Percentiles rank a stretch among this genome's conserved stretches.
These are phyloP conservation scores for Pythium aquatile DNA, from an alignment of 352 stramenopile genomes.

Conservation along the genomic window DNA sequence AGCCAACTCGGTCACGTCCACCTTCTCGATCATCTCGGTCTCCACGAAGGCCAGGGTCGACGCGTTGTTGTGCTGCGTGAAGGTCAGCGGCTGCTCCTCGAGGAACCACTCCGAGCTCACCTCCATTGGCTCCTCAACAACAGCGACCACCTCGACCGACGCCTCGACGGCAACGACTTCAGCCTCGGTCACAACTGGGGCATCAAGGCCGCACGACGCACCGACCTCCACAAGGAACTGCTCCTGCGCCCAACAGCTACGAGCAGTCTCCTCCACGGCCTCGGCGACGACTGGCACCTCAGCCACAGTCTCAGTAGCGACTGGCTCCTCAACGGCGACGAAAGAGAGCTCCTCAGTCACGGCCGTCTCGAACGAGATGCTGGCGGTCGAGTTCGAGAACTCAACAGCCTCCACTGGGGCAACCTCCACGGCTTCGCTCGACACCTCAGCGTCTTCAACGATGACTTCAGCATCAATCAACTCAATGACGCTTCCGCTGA, in stretches of 20 bases:
- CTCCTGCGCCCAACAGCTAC: constrained; percentile 16
- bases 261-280: constrained; percentile 8
- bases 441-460: not conserved
- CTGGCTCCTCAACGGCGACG: not conserved
- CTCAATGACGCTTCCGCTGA: constrained; percentile 3
- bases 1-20: not conserved
- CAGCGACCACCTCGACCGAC: not conserved
- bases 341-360: not conserved
- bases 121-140: not conserved
- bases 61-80: constrained; percentile 8
- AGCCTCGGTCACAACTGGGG: not conserved
- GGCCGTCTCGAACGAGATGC: constrained; percentile 1
- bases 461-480: not conserved
- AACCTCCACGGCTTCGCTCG: not conserved
- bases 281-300: not conserved
- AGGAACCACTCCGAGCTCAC: constrained; percentile 1
- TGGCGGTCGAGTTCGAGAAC: constrained; percentile 4
- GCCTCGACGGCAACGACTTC: not conserved
- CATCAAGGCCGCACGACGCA: constrained; percentile 7
- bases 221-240: constrained; percentile 18
- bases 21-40: constrained; percentile 7
- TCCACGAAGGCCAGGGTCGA: constrained; percentile 1
- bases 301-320: not conserved
- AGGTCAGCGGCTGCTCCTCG: not conserved
- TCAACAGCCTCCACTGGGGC: not conserved